Percentiles rank a stretch among this genome's conserved stretches.
phyloP scores from a whole-genome alignment of 306 rosid species.

The Parietaria judaica region DNA sequence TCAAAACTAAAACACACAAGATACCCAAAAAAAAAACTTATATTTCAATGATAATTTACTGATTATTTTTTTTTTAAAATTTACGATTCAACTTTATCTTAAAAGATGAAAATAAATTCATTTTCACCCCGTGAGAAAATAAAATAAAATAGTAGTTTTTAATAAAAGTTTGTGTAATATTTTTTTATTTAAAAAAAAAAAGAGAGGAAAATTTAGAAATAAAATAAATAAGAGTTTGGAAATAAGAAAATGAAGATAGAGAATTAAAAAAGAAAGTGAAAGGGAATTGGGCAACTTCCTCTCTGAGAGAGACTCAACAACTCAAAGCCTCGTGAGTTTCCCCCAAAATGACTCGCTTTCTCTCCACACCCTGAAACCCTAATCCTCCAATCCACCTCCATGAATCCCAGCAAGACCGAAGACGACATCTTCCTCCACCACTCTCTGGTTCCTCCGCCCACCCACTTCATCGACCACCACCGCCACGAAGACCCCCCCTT shows the following conservation, averaged over 20 bases:
- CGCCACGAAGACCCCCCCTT: conserved; percentile 37
- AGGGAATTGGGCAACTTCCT: background rate
- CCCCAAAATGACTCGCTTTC: conserved; percentile 15
- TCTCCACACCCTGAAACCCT: background rate
- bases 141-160: no score
- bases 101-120: no score
- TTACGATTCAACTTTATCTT: no score
- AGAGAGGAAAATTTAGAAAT: no score
- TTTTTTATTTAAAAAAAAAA: background rate
- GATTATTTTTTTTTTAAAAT: no score
- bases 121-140: no score
- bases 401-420: conserved; percentile 78
- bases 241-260: background rate
- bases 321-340: background rate
- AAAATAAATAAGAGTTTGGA: no score
- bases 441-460: conserved; percentile 30
- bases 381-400: conserved; percentile 9
- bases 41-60: no score
- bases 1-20: no score
- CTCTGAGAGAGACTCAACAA: background rate
- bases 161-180: no score
- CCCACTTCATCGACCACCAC: conserved; percentile 29
- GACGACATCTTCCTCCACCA: conserved; percentile 53
- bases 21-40: no score
- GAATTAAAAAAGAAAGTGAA: background rate